These are phyloP conservation scores for Colletotrichum caudatum DNA, from an alignment of 2,329 filamentous ascomycete genomes.

Conservation along the genomic window DNA sequence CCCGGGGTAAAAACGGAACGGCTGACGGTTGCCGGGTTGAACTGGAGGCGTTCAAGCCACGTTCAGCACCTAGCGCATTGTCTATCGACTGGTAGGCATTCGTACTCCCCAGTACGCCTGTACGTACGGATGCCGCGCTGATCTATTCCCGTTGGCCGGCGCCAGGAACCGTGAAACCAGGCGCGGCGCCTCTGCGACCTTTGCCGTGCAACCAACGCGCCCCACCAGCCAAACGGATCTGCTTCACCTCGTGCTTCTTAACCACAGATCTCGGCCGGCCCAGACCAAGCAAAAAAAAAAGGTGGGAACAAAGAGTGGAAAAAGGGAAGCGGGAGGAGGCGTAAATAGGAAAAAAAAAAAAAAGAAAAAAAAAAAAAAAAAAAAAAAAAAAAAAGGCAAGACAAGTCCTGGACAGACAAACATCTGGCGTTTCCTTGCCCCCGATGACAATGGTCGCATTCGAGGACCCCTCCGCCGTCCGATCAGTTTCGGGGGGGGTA, in stretches of 20 bases:
- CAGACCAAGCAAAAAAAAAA: background rate
- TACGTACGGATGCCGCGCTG: background rate
- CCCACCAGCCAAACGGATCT: slow-evolving; percentile 14
- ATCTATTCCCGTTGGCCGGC: slow-evolving; percentile 13
- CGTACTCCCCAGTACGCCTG: no score
- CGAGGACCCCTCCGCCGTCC: slow-evolving; percentile 27
- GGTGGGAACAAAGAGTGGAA: background rate
- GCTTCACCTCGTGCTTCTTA: slow-evolving; percentile 15
- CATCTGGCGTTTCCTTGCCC: slow-evolving; percentile 3
- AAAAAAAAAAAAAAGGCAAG: background rate
- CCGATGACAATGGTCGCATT: background rate
- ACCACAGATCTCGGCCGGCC: background rate
- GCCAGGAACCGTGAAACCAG: background rate
- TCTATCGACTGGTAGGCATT: no score
- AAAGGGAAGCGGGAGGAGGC: background rate
- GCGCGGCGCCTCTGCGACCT: background rate
- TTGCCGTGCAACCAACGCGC: background rate
- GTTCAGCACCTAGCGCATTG: background rate
- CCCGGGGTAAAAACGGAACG: slow-evolving; percentile 21
- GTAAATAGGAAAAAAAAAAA: no score
- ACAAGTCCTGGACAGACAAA: slow-evolving; percentile 6
- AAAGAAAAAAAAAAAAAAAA: no score
- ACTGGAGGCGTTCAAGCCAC: slow-evolving; percentile 35
- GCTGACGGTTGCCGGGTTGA: slow-evolving; percentile 10
- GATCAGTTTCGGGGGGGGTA: slow-evolving; percentile 10